phyloP scores from a whole-genome alignment of 139 green algal species.

The Auxenochlorella protothecoides region DNA sequence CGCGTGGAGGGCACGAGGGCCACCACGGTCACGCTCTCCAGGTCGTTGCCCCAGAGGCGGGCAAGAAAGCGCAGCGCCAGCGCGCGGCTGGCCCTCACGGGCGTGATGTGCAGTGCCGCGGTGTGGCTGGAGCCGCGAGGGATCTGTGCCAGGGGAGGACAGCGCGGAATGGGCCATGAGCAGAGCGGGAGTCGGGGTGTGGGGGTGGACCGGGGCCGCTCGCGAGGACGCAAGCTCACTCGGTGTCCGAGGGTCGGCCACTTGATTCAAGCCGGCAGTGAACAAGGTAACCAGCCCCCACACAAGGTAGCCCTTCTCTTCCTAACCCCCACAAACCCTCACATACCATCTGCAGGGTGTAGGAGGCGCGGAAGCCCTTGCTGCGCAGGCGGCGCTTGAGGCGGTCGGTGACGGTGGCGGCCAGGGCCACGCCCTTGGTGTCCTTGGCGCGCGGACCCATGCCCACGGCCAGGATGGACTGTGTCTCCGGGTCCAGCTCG shows the following conservation, averaged over 20 bases:
- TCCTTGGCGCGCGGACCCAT: conserved; percentile 19
- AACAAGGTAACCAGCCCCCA: neutral
- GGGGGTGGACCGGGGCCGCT: neutral
- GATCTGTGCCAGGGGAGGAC: too few species aligned
- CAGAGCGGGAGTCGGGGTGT: neutral
- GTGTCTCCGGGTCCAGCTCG: conserved; percentile 24
- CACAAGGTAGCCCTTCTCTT: neutral
- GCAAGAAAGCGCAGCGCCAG: conserved; percentile 68
- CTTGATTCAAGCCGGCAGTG: too few species aligned
- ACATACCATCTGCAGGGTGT: conserved; percentile 32
- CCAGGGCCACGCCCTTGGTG: neutral
- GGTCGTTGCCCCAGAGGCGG: conserved; percentile 29
- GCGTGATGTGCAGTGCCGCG: conserved; percentile 65
- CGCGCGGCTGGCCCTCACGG: conserved; percentile 53
- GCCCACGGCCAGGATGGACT: conserved; percentile 17
- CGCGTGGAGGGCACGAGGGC: conserved; percentile 7
- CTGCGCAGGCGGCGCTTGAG: conserved; percentile 30
- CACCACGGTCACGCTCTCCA: conserved; percentile 35
- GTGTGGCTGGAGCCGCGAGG: too few species aligned
- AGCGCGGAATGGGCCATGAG: neutral
- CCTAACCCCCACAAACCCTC: too few species aligned
- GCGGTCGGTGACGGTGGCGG: conserved; percentile 21
- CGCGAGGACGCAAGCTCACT: too few species aligned
- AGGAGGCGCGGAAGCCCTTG: conserved; percentile 38
- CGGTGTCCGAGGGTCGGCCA: too few species aligned